Conservation (phyloP, 2,329 filamentous ascomycete genomes). For the Aspergillus sergii region DNA sequence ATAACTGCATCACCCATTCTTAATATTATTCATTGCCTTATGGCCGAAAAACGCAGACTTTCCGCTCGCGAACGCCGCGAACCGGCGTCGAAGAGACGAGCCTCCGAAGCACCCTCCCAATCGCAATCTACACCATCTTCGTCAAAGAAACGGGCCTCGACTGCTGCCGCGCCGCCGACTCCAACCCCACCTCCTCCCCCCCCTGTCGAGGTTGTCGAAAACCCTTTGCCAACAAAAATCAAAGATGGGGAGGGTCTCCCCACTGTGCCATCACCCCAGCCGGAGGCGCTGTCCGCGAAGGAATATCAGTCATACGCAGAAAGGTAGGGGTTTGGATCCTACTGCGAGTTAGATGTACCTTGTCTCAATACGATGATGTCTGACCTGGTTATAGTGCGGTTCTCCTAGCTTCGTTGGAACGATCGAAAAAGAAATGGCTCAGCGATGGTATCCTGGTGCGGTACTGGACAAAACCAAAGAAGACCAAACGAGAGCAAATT, state of each 20-base stretch:
- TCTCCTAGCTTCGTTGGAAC: conserved; percentile 59
- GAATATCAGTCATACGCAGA: conserved; percentile 64
- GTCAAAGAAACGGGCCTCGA: conserved; percentile 39
- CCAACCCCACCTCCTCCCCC: conserved; percentile 29
- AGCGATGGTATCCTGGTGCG: conserved; percentile 57
- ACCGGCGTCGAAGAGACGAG: conserved; percentile 46
- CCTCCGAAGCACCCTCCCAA: conserved; percentile 41
- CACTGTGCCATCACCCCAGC: conserved; percentile 54
- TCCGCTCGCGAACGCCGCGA: conserved; percentile 48
- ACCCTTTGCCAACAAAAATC: conserved; percentile 55
- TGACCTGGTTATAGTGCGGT: conserved; percentile 52
- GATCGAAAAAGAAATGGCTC: conserved; percentile 62
- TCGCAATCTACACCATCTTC: conserved; percentile 29
- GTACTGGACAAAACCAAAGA: conserved; percentile 62
- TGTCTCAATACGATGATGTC: not conserved
- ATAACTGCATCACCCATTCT: not conserved
- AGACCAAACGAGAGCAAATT: conserved; percentile 54
- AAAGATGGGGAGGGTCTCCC: conserved; percentile 58
- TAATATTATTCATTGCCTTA: conserved; percentile 20
- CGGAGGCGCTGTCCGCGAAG: conserved; percentile 48
- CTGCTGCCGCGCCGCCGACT: conserved; percentile 24
- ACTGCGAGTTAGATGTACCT: not conserved
- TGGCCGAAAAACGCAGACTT: conserved; percentile 49
- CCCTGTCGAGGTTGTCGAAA: conserved; percentile 37
- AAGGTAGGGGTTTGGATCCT: conserved; percentile 40